Evolutionary conservation across 352 stramenopile species (phyloP).

Genomic region (Globisporangium cylindrosporum): DNA sequence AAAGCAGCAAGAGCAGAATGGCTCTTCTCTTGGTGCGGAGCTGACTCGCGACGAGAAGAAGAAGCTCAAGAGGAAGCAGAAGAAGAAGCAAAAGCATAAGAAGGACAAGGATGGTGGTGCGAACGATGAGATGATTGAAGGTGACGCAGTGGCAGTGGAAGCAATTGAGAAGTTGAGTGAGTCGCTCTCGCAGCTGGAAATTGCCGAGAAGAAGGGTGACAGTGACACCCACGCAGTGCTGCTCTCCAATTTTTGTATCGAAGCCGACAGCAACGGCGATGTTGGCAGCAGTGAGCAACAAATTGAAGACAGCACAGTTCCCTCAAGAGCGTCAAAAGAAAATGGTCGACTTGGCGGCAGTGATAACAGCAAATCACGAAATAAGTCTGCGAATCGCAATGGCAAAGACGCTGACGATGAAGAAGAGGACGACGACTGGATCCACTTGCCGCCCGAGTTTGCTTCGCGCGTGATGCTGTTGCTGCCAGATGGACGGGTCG

Average conservation of each 20-base stretch:
- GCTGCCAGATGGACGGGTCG: slow-evolving; percentile 51
- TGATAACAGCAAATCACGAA: background rate
- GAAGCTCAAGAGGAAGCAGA: slow-evolving; percentile 92
- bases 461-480: slow-evolving; percentile 66
- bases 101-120: slow-evolving; percentile 52
- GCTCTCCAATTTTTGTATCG: slow-evolving; percentile 6
- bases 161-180: slow-evolving; percentile 3
- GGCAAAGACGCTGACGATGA: slow-evolving; percentile 4
- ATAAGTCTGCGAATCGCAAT: background rate
- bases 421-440: slow-evolving; percentile 61
- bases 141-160: slow-evolving; percentile 6
- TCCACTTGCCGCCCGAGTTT: slow-evolving; percentile 69
- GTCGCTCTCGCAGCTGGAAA: slow-evolving; percentile 7
- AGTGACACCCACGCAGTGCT: background rate
- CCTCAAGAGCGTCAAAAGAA: background rate
- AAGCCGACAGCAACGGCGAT: background rate
- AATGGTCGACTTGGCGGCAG: background rate
- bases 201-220: background rate
- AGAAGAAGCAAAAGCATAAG: slow-evolving; percentile 92
- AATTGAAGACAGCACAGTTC: background rate
- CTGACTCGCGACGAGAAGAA: slow-evolving; percentile 91
- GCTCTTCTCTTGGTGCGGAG: background rate
- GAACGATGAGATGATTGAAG: slow-evolving; percentile 12
- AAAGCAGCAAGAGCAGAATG: slow-evolving; percentile 33
- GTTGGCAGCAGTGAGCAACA: background rate